Evolutionary conservation across 192 early-diverging fungal genomes (phyloP), one percentile per base, ranked within the genome.

Genomic region (Oehlia diaphana): DNA sequence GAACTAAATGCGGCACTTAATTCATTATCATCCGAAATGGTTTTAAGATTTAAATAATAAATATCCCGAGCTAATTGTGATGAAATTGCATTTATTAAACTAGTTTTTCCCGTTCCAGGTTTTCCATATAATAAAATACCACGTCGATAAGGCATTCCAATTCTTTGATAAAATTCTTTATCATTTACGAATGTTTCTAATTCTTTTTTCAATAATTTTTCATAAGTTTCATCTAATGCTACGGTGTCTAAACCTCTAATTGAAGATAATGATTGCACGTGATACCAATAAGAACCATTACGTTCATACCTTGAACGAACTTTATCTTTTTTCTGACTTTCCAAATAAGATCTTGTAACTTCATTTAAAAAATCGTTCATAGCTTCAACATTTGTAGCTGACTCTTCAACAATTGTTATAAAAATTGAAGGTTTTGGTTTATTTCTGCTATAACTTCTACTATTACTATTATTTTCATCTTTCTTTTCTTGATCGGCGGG

Each of bases 81-180:
- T 53, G 85, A 80, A 65, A 86, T 81, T n/a, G 85, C 85, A 69
- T 82, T 80, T 39, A 86, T 79, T 2, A 86, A 69, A 44, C 77
- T 80, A 8, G 85, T 86, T 77, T 86, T 86, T 28, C 85, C 85
- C 2, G 84, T 86, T 5, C 85, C 85, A 0, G 85, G 85, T n/a
- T 70, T 69, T 13, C 85, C 85, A 79, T 79, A 71, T 0, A 86
- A 53, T 47, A 86, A 58, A 39, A 84, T 86, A 16, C 90, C 90
- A 37, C 89, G 84, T 33, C 88, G 81, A 84, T 91, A 92, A 23
- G 91, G 89, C 16, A 92, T 85, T 9, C 91, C 91, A 72, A 91
- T 89, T 4, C 89, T 81, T 47, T 78, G 77, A 82, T 92, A 92
- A 76, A 92, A 92, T 2, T 84, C 82, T 75, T 87, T 83, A 79